Conservation (phyloP, 192 early-diverging fungal species). For the Umbelopsis ramanniana region DNA sequence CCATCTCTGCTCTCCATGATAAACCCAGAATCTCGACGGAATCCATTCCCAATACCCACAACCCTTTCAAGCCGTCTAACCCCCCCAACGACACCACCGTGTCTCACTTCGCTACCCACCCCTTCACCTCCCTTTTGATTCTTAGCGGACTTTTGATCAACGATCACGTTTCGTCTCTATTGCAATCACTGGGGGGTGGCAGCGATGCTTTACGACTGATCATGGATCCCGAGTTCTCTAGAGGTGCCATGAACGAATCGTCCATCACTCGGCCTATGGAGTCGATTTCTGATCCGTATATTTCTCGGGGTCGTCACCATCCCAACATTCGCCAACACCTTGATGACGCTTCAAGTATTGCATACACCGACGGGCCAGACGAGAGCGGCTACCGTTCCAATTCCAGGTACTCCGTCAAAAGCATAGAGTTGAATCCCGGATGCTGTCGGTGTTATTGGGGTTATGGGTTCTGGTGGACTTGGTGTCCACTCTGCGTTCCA, state of each 20-base stretch:
- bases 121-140: constrained; percentile 15
- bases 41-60: not conserved
- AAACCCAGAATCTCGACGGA: not conserved
- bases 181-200: constrained; percentile 22
- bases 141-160: constrained; percentile 18
- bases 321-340: constrained; percentile 20
- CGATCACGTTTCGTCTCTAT: constrained; percentile 23
- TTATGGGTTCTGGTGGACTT: constrained; percentile 22
- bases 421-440: constrained; percentile 23
- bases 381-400: constrained; percentile 3
- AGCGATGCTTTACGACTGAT: constrained; percentile 25
- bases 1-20: not conserved
- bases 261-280: constrained; percentile 21
- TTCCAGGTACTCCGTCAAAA: constrained; percentile 25
- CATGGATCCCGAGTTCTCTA: constrained; percentile 20
- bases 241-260: constrained; percentile 4
- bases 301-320: constrained; percentile 11
- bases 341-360: not conserved
- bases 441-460: constrained; percentile 24
- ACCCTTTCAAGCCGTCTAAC: constrained; percentile 1
- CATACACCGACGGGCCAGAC: constrained; percentile 15
- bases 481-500: constrained; percentile 20
- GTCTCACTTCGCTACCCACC: constrained; percentile 17
- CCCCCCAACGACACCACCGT: not conserved
- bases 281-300: constrained; percentile 1